These are phyloP conservation scores for Ceratocystis variospora DNA, from an alignment of 2,329 filamentous ascomycete species.

Conservation along the genomic window DNA sequence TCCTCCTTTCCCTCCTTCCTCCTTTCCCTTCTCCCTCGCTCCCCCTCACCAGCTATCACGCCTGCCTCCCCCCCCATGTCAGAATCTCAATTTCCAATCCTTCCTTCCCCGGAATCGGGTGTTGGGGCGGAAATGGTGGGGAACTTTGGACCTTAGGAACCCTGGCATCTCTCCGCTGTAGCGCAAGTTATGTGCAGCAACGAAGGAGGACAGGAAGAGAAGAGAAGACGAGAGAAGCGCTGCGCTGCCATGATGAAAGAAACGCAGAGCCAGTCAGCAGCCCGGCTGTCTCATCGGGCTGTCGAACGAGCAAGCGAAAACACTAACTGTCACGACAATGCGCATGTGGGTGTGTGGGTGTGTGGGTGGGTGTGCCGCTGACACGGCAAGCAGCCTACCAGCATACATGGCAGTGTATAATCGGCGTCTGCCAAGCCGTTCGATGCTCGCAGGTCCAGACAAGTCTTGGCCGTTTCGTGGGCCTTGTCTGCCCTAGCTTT, in stretches of 20 bases:
- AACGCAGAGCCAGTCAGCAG: neutral
- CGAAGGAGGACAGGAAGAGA: neutral
- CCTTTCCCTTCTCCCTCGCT: neutral
- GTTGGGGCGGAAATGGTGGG: constrained; percentile 3
- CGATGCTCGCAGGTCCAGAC: neutral
- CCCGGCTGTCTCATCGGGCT: neutral
- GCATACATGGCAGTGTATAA: neutral
- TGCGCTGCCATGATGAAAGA: neutral
- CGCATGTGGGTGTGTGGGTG: neutral
- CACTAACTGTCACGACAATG: neutral
- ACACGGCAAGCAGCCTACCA: too few relatives aligned
- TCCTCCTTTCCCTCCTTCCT: neutral
- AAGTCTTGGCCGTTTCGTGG: neutral
- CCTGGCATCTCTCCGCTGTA: neutral
- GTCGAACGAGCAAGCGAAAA: neutral
- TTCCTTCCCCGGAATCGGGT: constrained; percentile 7
- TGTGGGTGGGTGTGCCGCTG: too few relatives aligned
- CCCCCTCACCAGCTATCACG: too few relatives aligned
- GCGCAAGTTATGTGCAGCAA: neutral
- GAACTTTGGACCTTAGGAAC: neutral
- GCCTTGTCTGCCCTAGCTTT: neutral
- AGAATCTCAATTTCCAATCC: neutral
- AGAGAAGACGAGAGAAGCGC: neutral
- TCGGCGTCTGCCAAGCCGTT: neutral
- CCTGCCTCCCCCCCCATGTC: neutral